A percentile compares a stretch with the other conserved stretches of the same genome.
Conservation (phyloP, 208 protist genomes). For the Trypanosomatidae sp. region DNA sequence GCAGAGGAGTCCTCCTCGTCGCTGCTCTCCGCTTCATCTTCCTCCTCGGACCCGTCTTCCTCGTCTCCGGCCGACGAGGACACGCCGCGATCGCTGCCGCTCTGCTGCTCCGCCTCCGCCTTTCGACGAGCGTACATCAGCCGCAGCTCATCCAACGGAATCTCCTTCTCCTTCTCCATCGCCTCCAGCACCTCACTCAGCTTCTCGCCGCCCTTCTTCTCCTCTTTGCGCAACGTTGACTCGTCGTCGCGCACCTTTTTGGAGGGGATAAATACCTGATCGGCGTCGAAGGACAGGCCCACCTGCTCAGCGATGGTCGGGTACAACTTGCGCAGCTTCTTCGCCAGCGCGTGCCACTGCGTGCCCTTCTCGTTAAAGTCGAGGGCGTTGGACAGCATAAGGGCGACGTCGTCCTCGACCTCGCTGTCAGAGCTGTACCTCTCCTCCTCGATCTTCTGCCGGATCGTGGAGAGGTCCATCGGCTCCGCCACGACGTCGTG, state of each 20-base stretch:
- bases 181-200: slow-evolving; percentile 64
- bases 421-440: slow-evolving; percentile 67
- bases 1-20: too few relatives aligned
- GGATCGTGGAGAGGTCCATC: slow-evolving; percentile 85
- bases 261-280: slow-evolving; percentile 78
- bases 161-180: slow-evolving; percentile 82
- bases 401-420: slow-evolving; percentile 77
- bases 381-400: slow-evolving; percentile 88
- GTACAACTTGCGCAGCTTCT: slow-evolving; percentile 59
- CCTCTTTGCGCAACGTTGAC: slow-evolving; percentile 70
- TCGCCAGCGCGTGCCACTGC: slow-evolving; percentile 62
- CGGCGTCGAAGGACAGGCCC: slow-evolving; percentile 60
- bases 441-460: slow-evolving; percentile 53
- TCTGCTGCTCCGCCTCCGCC: slow-evolving; percentile 25
- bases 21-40: too few relatives aligned
- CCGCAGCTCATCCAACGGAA: slow-evolving; percentile 78
- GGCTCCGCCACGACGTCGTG: slow-evolving; percentile 57
- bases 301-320: slow-evolving; percentile 40
- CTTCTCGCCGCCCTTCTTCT: slow-evolving; percentile 65
- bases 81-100: slow-evolving; percentile 18
- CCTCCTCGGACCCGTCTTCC: too few relatives aligned
- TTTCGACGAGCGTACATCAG: slow-evolving; percentile 54
- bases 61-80: slow-evolving; percentile 19
- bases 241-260: slow-evolving; percentile 78
- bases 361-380: slow-evolving; percentile 81